Evolutionary conservation across 2,329 filamentous ascomycete genomes (phyloP).

Genomic region (Ceratocystiopsis sp.): DNA sequence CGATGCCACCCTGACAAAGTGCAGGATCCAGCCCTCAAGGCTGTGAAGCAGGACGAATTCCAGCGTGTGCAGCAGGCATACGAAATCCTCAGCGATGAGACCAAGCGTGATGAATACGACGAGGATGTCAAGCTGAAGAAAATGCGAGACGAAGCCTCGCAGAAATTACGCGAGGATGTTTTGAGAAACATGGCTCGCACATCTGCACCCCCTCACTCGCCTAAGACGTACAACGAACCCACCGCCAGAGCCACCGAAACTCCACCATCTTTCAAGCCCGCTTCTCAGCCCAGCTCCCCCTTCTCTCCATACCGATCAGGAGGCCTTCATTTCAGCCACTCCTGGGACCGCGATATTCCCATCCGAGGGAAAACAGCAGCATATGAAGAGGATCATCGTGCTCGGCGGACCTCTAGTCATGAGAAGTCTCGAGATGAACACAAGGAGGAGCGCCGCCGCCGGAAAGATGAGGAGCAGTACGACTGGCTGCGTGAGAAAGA

Average conservation of each 20-base stretch:
- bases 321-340: constrained; percentile 22
- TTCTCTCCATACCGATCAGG: constrained; percentile 15
- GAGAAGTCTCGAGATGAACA: constrained; percentile 13
- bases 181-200: constrained; percentile 24
- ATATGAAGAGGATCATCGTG: constrained; percentile 25
- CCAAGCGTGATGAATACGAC: constrained; percentile 59
- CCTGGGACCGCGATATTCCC: constrained; percentile 31
- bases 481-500: constrained; percentile 17
- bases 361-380: constrained; percentile 15
- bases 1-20: constrained; percentile 89
- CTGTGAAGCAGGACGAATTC: constrained; percentile 70
- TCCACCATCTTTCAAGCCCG: constrained; percentile 22
- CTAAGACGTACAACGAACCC: constrained; percentile 19
- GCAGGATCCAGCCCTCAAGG: constrained; percentile 58
- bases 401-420: constrained; percentile 31
- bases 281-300: constrained; percentile 15
- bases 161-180: constrained; percentile 38
- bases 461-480: constrained; percentile 15
- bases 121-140: constrained; percentile 51
- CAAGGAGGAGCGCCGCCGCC: constrained; percentile 14
- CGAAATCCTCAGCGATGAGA: constrained; percentile 70
- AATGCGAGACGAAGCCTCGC: constrained; percentile 35
- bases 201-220: constrained; percentile 24
- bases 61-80: constrained; percentile 87
- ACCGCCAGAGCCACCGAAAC: constrained; percentile 36